These are phyloP conservation scores for Penicillium herquei DNA, from an alignment of 495 filamentous ascomycete genomes.

Conservation along the genomic window DNA sequence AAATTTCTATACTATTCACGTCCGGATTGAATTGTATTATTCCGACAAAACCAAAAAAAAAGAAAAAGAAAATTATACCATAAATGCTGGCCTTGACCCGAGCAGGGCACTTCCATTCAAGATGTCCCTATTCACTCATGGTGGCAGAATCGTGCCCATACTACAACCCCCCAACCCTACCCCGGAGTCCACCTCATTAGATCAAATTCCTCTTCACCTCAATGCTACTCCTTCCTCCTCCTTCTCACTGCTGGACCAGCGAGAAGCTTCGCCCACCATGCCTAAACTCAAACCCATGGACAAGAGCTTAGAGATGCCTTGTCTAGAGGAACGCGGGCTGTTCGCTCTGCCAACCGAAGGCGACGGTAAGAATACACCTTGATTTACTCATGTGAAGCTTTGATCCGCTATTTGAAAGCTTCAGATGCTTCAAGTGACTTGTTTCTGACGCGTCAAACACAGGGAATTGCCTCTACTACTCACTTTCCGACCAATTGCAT, in stretches of 20 bases:
- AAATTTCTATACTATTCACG: slow-evolving; percentile 5
- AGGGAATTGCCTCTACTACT: slow-evolving; percentile 79
- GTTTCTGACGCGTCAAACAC: slow-evolving; percentile 23
- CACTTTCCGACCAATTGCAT: slow-evolving; percentile 72
- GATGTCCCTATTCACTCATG: slow-evolving; percentile 43
- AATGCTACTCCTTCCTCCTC: slow-evolving; percentile 1
- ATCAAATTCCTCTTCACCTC: not conserved
- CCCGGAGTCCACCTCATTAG: slow-evolving; percentile 13
- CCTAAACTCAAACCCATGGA: slow-evolving; percentile 25
- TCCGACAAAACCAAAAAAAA: not conserved
- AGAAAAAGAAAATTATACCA: slow-evolving; percentile 6
- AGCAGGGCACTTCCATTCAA: slow-evolving; percentile 31
- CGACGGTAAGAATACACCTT: slow-evolving; percentile 34
- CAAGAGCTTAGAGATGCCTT: slow-evolving; percentile 36
- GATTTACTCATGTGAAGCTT: not conserved
- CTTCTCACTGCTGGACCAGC: slow-evolving; percentile 16
- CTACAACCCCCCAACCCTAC: slow-evolving; percentile 25
- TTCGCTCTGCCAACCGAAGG: slow-evolving; percentile 47
- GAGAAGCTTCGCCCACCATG: slow-evolving; percentile 1
- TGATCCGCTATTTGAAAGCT: not conserved
- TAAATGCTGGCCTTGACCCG: slow-evolving; percentile 42
- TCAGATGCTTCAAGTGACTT: not conserved
- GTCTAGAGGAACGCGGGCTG: slow-evolving; percentile 37
- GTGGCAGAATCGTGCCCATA: slow-evolving; percentile 52
- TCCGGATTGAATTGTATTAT: slow-evolving; percentile 7